Evolutionary conservation across 352 stramenopile species (phyloP).

Genomic region (Globisporangium uncinulatum): DNA sequence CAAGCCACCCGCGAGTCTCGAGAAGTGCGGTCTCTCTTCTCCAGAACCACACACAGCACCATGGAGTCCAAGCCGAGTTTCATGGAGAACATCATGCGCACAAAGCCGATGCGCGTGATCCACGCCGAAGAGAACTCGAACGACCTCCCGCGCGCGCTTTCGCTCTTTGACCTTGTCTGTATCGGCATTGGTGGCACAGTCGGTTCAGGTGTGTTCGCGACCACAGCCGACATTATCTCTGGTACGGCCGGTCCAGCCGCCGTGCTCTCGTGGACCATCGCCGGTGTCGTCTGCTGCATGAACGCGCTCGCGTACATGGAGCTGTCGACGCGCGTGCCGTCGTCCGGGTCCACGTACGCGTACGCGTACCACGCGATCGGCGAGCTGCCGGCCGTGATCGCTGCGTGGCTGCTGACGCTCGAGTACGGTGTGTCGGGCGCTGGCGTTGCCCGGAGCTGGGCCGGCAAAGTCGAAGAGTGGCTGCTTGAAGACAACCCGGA

Average conservation of each 20-base stretch:
- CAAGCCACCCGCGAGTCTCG: no score
- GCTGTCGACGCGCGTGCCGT: conserved; percentile 72
- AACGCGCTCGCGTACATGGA: conserved; percentile 86
- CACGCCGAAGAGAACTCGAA: conserved; percentile 41
- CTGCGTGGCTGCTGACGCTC: conserved; percentile 77
- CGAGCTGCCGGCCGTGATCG: conserved; percentile 86
- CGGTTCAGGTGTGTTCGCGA: conserved; percentile 85
- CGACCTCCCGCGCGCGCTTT: conserved; percentile 44
- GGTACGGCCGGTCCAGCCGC: conserved; percentile 65
- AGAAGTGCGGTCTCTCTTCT: no score
- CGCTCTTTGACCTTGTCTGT: conserved; percentile 77
- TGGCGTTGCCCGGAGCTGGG: conserved; percentile 90
- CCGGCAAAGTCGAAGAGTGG: conserved; percentile 84
- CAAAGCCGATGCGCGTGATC: conserved; percentile 53
- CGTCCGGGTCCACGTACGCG: conserved; percentile 86
- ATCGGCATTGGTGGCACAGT: conserved; percentile 89
- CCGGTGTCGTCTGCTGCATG: conserved; percentile 63
- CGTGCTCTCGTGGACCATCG: conserved; percentile 65
- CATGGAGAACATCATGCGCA: conserved; percentile 28
- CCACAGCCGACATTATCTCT: conserved; percentile 54
- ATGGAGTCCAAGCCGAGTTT: conserved; percentile 13
- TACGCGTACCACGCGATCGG: conserved; percentile 90
- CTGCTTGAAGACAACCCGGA: conserved; percentile 31
- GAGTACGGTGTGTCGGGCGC: conserved; percentile 87
- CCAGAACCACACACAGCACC: no score